Base-by-base conservation (phyloP, 2,329 filamentous ascomycete genomes). In the Hymenoscyphus scutula region DNA sequence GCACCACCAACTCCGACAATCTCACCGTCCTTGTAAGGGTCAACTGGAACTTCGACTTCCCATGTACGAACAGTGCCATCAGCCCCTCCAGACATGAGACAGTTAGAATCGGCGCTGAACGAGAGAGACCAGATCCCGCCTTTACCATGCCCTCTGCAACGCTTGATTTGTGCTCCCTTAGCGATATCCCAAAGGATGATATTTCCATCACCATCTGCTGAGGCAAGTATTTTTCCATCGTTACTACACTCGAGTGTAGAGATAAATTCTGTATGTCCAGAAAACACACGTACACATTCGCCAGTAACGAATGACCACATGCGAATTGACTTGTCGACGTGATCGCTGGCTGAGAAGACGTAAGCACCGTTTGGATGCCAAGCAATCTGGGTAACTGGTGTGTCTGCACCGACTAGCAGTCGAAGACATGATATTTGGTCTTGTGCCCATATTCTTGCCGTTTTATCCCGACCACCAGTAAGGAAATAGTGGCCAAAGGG, bases 261-360 rank as follows among this genome's bases (percentile, higher is more conserved):
- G 73, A 98, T 88, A 72, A 92, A 91, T 57, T 95, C 92, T 0
- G 87, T 89, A 73, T 99, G 95, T 1, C 95, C 95, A 0, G 91
- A 92, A 74, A 98, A 97, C 71, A 98, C 86, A 29, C 95, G 89
- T 5, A 97, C 91, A 38, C 92, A 92, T 65, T 89, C 88, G 30
- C 95, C 95, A 8, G 89, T 94, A 11, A 87, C 84, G n/a, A 97
- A 85, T 10, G 92, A 89, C 95, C 95, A 99, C 94, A 99, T 98
- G 32, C 95, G 89, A 37, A 98, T 91, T 0, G 92, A 95, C 76
- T 94, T 94, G 76, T 99, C 86, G 6, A 82, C 84, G 72, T 88
- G 93, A 68, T 90, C 90, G 13, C 92, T 96, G 3, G 90, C 92
- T 0, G 95, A 97, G 76, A 99, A 97, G 53, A 97, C 81, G 71